These are phyloP conservation scores for Trichoderma sp. DNA, from an alignment of 2,329 filamentous ascomycete genomes.

Conservation along the genomic window DNA sequence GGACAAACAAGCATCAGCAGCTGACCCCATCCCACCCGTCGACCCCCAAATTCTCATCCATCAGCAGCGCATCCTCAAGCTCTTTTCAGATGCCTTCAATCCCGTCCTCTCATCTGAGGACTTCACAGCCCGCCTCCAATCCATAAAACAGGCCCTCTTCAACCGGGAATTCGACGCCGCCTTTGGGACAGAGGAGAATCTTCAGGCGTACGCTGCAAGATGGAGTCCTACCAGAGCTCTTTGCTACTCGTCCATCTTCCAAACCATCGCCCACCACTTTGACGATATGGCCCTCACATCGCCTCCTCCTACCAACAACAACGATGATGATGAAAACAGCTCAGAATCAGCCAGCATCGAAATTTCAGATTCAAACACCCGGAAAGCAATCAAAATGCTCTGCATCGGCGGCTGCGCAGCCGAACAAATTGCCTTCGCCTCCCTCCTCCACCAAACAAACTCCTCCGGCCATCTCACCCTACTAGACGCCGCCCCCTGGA, in stretches of 20 bases:
- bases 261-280: slow-evolving; percentile 37
- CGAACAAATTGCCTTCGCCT: slow-evolving; percentile 57
- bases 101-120: slow-evolving; percentile 45
- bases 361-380: not conserved
- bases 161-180: slow-evolving; percentile 79
- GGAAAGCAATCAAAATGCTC: slow-evolving; percentile 43
- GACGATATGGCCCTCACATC: slow-evolving; percentile 25
- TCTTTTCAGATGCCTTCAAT: slow-evolving; percentile 67
- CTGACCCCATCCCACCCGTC: not conserved
- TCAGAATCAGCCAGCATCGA: not conserved
- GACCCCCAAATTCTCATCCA: slow-evolving; percentile 25
- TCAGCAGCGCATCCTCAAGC: slow-evolving; percentile 69
- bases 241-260: slow-evolving; percentile 67
- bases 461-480: slow-evolving; percentile 52
- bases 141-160: slow-evolving; percentile 82
- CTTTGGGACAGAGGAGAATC: slow-evolving; percentile 68
- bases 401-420: slow-evolving; percentile 59
- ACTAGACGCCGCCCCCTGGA: slow-evolving; percentile 85
- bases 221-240: slow-evolving; percentile 89
- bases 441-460: slow-evolving; percentile 37
- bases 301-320: not conserved
- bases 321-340: not conserved
- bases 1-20: not conserved
- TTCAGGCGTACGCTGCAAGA: slow-evolving; percentile 80
- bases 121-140: slow-evolving; percentile 65